Evolutionary conservation across 768 basidiomycete genomes (phyloP).

Genomic region (Mycena vitilis): DNA sequence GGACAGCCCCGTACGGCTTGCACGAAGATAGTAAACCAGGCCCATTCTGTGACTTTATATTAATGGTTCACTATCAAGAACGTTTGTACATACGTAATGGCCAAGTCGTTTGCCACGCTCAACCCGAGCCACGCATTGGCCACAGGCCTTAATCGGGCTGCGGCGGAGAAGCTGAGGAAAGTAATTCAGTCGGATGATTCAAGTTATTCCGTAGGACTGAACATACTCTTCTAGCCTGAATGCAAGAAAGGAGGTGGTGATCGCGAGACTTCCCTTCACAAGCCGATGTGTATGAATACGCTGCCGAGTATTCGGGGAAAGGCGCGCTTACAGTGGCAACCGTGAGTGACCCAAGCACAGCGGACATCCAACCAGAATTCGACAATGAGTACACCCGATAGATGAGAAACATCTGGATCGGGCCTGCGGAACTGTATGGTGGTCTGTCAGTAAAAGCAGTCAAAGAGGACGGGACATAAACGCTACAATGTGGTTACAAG

Average conservation of each 20-base stretch:
- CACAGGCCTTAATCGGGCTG: conserved; percentile 3
- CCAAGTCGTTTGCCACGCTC: conserved; percentile 18
- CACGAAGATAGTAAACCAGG: conserved; percentile 3
- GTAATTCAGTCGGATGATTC: not conserved
- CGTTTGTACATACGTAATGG: conserved; percentile 15
- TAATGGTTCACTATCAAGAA: not conserved
- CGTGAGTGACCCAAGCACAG: conserved; percentile 5
- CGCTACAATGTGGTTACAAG: conserved; percentile 23
- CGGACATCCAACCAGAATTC: conserved; percentile 13
- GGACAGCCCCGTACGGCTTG: conserved; percentile 7
- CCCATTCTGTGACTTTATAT: not conserved
- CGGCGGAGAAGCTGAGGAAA: conserved; percentile 6
- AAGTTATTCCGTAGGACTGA: no score
- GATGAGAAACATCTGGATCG: conserved; percentile 25
- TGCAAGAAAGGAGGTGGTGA: not conserved
- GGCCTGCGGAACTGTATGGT: conserved; percentile 24
- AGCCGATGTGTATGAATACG: not conserved
- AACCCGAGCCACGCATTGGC: conserved; percentile 21
- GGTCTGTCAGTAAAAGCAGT: not conserved
- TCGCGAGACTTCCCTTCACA: not conserved
- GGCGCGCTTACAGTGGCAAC: conserved; percentile 1
- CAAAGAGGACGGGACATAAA: not conserved
- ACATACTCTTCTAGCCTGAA: not conserved
- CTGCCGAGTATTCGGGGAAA: not conserved
- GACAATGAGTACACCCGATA: conserved; percentile 14